Conservation (phyloP, 2,329 filamentous ascomycete species). For the Orbilia oligospora region DNA sequence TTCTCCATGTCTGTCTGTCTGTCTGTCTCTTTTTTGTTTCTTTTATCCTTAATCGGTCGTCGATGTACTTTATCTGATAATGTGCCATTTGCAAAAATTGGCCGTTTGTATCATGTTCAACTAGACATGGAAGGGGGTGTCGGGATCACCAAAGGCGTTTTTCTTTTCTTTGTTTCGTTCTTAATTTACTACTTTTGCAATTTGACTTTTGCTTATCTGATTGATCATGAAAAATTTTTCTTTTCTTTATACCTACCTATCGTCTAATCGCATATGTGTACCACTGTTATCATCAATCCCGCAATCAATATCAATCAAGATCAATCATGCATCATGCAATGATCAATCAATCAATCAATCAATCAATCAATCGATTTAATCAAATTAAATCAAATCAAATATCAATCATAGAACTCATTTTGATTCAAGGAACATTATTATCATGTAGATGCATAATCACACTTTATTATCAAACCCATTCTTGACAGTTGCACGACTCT, state of each 20-base stretch:
- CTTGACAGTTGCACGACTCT: no score
- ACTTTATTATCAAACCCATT: neutral
- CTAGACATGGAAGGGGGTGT: slow-evolving; percentile 37
- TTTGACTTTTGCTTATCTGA: no score
- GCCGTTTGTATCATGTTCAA: slow-evolving; percentile 43
- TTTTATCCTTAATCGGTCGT: neutral
- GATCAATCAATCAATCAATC: neutral
- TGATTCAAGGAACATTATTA: neutral
- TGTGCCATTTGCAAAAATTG: neutral
- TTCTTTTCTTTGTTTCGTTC: neutral
- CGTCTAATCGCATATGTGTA: neutral
- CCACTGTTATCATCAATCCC: neutral
- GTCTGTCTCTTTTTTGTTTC: slow-evolving; percentile 2
- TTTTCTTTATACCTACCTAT: neutral
- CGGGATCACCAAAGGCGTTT: slow-evolving; percentile 35
- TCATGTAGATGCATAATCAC: neutral
- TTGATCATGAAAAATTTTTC: no score
- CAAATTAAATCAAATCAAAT: no score
- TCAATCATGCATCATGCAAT: no score
- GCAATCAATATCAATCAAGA: neutral
- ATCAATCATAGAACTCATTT: no score
- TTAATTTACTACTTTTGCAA: no score
- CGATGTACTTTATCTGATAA: slow-evolving; percentile 27
- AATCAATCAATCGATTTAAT: no score
- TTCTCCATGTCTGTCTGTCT: no score